Conservation (phyloP, 2,329 filamentous ascomycete genomes). For the Aspergillus phoenicis region DNA sequence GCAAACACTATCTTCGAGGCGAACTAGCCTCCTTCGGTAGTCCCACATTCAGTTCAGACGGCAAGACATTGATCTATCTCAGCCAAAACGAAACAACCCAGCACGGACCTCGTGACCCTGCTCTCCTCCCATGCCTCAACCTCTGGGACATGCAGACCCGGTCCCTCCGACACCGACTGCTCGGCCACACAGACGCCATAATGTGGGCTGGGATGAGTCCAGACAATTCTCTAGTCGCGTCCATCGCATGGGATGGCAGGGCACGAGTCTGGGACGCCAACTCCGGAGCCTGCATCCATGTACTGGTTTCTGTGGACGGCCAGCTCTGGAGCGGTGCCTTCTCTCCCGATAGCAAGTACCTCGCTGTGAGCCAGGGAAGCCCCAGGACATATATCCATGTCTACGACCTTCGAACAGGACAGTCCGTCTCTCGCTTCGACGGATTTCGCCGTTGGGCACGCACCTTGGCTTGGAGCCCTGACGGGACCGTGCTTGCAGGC, state of each 20-base stretch:
- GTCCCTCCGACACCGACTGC: slow-evolving; percentile 10
- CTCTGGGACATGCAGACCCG: slow-evolving; percentile 10
- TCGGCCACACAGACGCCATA: slow-evolving; percentile 15
- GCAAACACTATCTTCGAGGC: slow-evolving; percentile 3
- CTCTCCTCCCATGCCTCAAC: slow-evolving; percentile 7
- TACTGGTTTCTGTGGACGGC: slow-evolving; percentile 7
- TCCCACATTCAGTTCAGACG: slow-evolving; percentile 6
- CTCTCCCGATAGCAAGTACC: slow-evolving; percentile 14
- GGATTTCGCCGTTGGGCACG: neutral
- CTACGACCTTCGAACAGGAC: slow-evolving; percentile 4
- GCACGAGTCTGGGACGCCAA: slow-evolving; percentile 14
- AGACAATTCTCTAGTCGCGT: slow-evolving; percentile 10
- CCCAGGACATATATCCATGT: slow-evolving; percentile 11
- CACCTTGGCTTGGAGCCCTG: slow-evolving; percentile 12
- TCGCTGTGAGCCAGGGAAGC: slow-evolving; percentile 11
- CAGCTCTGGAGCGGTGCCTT: slow-evolving; percentile 14
- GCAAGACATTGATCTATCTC: slow-evolving; percentile 11
- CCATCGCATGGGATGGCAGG: slow-evolving; percentile 13
- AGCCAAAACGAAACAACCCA: slow-evolving; percentile 3
- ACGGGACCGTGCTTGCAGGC: slow-evolving; percentile 11
- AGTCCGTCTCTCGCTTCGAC: neutral
- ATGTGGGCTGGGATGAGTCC: slow-evolving; percentile 15
- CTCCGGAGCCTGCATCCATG: slow-evolving; percentile 12
- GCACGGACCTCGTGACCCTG: no score
- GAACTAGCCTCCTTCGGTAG: slow-evolving; percentile 8